Evolutionary conservation across 2,329 filamentous ascomycete species (phyloP), one percentile per base, ranked within the genome.

Genomic region (Aspergillus fructus): DNA sequence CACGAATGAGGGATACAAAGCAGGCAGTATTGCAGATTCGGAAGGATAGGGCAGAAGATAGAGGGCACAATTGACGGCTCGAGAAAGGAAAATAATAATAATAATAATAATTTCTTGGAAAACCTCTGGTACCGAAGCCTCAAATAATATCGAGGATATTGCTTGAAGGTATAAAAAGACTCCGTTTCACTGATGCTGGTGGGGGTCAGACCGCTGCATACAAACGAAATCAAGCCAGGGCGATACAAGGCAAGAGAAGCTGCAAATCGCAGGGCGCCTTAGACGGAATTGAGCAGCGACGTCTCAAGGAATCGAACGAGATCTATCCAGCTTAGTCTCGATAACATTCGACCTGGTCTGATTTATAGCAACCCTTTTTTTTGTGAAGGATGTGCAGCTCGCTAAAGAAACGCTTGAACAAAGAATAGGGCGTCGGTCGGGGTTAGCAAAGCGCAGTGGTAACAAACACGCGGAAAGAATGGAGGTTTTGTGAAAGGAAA

Each of bases 141-240:
- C 60, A 62, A 62, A 56, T 61, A 21, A 67, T 67, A 67, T 66
- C 60, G 59, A 63, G 55, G 60, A 62, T 60, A 62, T 61, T 65
- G 60, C 55, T 61, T 62, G 58, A 63, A 63, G 62, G 62, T 60
- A 66, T 66, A 53, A 62, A 62, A 59, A 64, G 58, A 62, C 59
- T 63, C 60, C 66, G 61, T 62, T 69, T 68, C 63, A 57, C 30
- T 50, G 41, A 65, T 65, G 63, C 55, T 64, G 65, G 62, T 62
- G 66, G 62, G 59, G 56, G 60, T 64, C 62, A 64, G 53, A 59
- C 62, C 66, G 66, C 68, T 71, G 70, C 62, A 71, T 71, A 74
- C 68, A 73, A 67, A 69, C 64, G 67, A 68, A 61, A 65, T 58
- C 52, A 66, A 66, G 53, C 62, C 59, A 30, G 27, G 27, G 27